Percentiles rank a stretch among this genome's conserved stretches.
Evolutionary conservation across 2,329 filamentous ascomycete genomes (phyloP).

Genomic region (Colletotrichum tanaceti): DNA sequence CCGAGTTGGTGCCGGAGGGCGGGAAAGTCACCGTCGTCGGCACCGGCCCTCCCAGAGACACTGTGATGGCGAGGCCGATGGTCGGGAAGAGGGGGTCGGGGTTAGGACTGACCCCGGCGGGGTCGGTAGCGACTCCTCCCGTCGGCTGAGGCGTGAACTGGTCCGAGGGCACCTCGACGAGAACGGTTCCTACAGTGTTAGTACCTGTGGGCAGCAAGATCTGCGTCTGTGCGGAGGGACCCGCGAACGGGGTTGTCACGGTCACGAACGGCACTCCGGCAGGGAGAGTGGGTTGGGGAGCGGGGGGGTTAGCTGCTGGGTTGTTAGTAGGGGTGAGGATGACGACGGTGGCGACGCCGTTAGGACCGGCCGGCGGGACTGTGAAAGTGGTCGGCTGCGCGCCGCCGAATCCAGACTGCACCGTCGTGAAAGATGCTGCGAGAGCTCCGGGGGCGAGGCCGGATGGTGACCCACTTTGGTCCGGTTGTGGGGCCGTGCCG

Average conservation of each 20-base stretch:
- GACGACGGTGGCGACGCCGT: conserved; percentile 23
- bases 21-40: conserved; percentile 14
- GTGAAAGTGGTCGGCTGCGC: conserved; percentile 30
- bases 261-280: conserved; percentile 27
- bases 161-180: conserved; percentile 28
- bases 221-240: neutral
- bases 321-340: conserved; percentile 37
- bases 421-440: conserved; percentile 16
- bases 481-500: neutral
- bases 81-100: conserved; percentile 1
- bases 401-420: conserved; percentile 31
- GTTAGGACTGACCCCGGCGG: neutral
- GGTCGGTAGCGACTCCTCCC: neutral
- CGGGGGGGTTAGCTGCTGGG: conserved; percentile 18
- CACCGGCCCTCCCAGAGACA: conserved; percentile 24
- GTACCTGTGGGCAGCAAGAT: conserved; percentile 21
- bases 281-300: conserved; percentile 10
- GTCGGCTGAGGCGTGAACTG: conserved; percentile 17
- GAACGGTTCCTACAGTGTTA: conserved; percentile 20
- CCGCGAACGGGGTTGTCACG: neutral
- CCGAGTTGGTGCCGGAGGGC: conserved; percentile 31
- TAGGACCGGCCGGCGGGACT: conserved; percentile 14
- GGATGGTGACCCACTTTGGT: neutral
- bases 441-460: neutral
- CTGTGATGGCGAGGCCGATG: conserved; percentile 13